Evolutionary conservation across 2,329 filamentous ascomycete species (phyloP), one percentile per base, ranked within the genome.

Genomic region (Ceratocystis variospora): DNA sequence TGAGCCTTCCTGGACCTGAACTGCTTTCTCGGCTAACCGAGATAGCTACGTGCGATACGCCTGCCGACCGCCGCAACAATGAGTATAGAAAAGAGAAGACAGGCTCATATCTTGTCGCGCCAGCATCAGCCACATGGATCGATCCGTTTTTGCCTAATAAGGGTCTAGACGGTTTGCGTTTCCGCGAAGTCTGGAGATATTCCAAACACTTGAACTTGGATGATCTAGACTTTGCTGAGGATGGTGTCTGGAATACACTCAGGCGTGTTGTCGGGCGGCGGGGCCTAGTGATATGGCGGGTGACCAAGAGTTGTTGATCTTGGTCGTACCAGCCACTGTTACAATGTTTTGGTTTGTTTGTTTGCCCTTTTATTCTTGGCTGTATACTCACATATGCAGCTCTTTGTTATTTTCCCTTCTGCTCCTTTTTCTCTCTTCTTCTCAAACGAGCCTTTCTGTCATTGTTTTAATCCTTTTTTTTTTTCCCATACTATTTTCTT

Each of bases 151-250:
- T 85, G 15, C 72, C 77, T 2, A 84, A 85, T 69, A 84, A 84
- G 73, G 81, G 80, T 0, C 71, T 84, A 46, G 78, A 83, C 17
- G 83, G 83, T 0, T 71, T 90, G 63, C 76, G 80, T 41, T 87
- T 92, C 71, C 79, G 85, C 67, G 83, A 89, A 73, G 82, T 89
- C 2, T 92, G 87, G 87, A 80, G 81, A 68, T 80, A 89, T 71
- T 77, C 75, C 61, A 79, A 80, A 66, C 89, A 93, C 74, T 75
- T 93, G 44, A 91, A 90, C 71, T 76, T 93, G 53, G 89, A 93
- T 74, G 89, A 93, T 75, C 77, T 93, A 72, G 88, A 92, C 72
- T 90, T 89, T 77, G 87, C 78, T 1, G 85, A 88, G 68, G 88
- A 92, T 71, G 89, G 89, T 5, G 78, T 92, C 63, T 87, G 84